Evolutionary conservation across 1,284 basidiomycete species (phyloP).

Genomic region (Sanghuangporus sanghuang): DNA sequence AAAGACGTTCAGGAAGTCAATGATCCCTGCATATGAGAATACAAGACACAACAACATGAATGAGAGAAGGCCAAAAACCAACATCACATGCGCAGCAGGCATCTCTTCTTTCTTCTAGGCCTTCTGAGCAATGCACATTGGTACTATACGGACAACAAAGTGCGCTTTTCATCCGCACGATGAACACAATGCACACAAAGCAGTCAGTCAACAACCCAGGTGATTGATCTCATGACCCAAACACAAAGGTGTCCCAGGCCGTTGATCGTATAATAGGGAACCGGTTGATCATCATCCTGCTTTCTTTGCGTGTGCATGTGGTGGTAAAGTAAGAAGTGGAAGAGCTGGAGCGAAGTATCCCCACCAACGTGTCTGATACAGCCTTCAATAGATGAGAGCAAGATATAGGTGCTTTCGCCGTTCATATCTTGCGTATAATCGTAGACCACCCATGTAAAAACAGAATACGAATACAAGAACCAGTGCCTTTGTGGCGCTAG

Average conservation of each 20-base stretch:
- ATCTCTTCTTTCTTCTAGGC: not conserved
- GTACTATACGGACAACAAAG: not conserved
- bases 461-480: not conserved
- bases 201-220: constrained; percentile 11
- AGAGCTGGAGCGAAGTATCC: too few species aligned
- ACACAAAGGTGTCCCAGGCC: not conserved
- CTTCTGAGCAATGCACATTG: not conserved
- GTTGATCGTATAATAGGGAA: constrained; percentile 16
- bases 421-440: not conserved
- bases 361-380: too few species aligned
- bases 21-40: not conserved
- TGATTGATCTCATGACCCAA: constrained; percentile 11
- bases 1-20: not conserved
- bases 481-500: not conserved
- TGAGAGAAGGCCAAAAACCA: not conserved
- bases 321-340: not conserved
- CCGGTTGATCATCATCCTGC: constrained; percentile 12
- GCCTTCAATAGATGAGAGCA: too few species aligned
- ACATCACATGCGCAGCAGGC: not conserved
- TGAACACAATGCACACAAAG: not conserved
- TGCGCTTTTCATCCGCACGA: not conserved
- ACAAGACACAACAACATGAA: not conserved
- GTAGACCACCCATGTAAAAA: not conserved
- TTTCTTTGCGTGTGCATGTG: not conserved
- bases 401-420: not conserved